Base-by-base conservation (phyloP, 179 eudicot genomes). In the Carnegiea gigantea region DNA sequence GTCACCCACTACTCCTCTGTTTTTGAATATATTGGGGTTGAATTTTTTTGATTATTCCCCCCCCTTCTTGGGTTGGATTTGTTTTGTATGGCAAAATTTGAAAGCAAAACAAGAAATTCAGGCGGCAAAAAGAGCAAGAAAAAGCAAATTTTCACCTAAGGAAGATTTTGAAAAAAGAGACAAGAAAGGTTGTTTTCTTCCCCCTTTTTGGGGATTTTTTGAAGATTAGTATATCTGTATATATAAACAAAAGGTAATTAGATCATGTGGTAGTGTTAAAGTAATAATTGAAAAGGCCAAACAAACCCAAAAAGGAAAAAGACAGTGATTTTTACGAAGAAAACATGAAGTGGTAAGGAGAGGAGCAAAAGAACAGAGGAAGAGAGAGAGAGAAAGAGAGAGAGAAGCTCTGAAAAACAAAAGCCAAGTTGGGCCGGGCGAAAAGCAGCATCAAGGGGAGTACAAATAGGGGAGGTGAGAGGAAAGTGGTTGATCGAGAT, bases 171-270 rank as follows among this genome's bases (percentile, higher is more conserved):
- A 43, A 23, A 72, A 40, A 49, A 73, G 65, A 73, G 73, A 79
- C 76, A 76, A 79, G 57, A 83, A 83, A 64, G 48, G 80, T 83
- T 83, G 83, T 70, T 83, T 70, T 80, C 68, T 68, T 18, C 26
- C 38, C 51, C n/a, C 46, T 53, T 59, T 73, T 49, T 49, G 49
- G 28, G 53, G 10, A 6, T 15, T 10, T 9, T 13, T 48, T 40
- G 57, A 51, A 51, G 4, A 51, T 9, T 17, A 51, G 57, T 11
- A 17, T 51, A 51, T 51, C 17, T 51, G 18, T 10, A 51, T 51
- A 51, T 17, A 51, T 51, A 51, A 51, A 51, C 17, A 51, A 51
- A 51, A 51, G 57, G 57, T 11, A 51, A 57, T 57, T 2, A 9
- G 62, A 57, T 57, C n/a, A 20, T 57, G n/a, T 57, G 7, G 62